Evolutionary conservation across 345 rosid genomes (phyloP), one percentile per base, ranked within the genome.

Genomic region (Populus ilicifolia): DNA sequence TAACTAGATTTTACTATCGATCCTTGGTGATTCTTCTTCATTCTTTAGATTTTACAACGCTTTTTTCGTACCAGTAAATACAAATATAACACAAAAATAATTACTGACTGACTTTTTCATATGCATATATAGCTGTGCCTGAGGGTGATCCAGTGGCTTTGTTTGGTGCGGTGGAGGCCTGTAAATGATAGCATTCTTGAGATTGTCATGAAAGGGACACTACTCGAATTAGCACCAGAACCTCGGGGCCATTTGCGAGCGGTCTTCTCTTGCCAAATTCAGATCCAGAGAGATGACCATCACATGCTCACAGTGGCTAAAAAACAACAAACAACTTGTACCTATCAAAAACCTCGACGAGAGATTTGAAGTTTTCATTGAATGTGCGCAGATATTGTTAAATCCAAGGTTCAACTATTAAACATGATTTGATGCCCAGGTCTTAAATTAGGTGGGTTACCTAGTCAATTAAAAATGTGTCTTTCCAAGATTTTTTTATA

Each of bases 171-270:
- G 69, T 80, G 73, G 77, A 72, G 25, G 77, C 72, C 74, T 78
- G 76, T 66, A 71, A 46, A 33, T 30, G 78, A 64, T 41, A 67
- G 46, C 69, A 52, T 52, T 78, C 11, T 52, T 70, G 76, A 39
- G 77, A 78, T 50, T 82, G 85, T 78, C 85, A 73, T 71, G 88
- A 83, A 78, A 77, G 44, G 17, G 77, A 79, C 81, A 65, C 9
- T 13, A 23, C 48, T 44, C 59, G 2, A 5, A 59, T 4, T 59
- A 62, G 43, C 61, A 18, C 36, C 50, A 33, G 75, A 71, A 41
- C 82, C 77, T 69, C 39, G 9, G 16, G 63, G 72, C 48, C 17
- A 17, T 5, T 17, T 12, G 8, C 11, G 20, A 50, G 43, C 39
- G 16, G 30, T 68, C 23, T 27, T 72, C 14, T 59, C 64, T 13